Conservation (phyloP, 2,329 filamentous ascomycete genomes). For the Colletotrichum aenigma region DNA sequence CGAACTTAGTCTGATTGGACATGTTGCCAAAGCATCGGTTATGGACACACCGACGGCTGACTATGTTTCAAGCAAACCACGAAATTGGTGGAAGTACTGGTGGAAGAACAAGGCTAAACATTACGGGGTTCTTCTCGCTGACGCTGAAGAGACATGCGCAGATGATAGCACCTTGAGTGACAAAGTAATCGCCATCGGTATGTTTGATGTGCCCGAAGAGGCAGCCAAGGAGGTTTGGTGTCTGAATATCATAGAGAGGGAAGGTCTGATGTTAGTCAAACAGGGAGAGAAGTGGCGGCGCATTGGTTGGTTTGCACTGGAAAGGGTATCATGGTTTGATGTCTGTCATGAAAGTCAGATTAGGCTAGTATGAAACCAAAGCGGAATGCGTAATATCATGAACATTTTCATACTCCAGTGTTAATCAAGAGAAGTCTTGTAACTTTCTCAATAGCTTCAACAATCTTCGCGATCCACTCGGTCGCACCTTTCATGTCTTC, state of each 20-base stretch:
- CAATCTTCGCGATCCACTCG: neutral
- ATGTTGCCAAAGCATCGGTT: neutral
- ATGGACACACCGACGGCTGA: neutral
- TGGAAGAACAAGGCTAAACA: neutral
- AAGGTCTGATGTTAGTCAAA: neutral
- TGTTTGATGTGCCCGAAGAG: constrained; percentile 2
- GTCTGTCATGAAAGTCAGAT: neutral
- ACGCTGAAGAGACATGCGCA: neutral
- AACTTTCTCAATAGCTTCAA: neutral
- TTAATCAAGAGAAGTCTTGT: neutral
- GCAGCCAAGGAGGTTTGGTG: neutral
- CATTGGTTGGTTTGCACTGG: neutral
- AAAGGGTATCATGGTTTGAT: neutral
- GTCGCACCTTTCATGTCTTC: neutral
- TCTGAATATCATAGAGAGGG: neutral
- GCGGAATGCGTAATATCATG: neutral
- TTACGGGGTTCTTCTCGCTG: neutral
- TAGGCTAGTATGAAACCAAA: neutral
- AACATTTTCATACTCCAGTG: neutral
- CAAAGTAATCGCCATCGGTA: neutral
- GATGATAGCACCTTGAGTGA: neutral
- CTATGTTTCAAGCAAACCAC: neutral
- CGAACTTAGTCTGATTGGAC: neutral
- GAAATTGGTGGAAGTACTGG: neutral
- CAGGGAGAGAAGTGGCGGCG: neutral